Percentiles rank a stretch among this genome's conserved stretches.
These are phyloP conservation scores for Coniochaeta pulveracea DNA, from an alignment of 2,329 filamentous ascomycete species.

Conservation along the genomic window DNA sequence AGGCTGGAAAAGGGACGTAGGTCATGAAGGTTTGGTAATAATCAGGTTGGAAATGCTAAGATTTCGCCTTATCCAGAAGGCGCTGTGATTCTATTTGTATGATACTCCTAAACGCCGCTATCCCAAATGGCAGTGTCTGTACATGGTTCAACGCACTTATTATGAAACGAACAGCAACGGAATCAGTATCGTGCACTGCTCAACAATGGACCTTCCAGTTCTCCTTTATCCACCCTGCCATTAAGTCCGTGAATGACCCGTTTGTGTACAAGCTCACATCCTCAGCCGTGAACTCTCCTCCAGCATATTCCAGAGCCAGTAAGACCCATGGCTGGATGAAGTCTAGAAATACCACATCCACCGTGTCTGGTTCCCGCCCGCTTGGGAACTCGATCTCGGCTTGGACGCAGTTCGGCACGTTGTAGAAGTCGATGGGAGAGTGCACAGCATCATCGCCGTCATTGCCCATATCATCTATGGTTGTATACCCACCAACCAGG, in stretches of 20 bases:
- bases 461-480: conserved; percentile 66
- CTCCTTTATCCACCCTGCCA: conserved; percentile 45
- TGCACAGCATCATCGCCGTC: conserved; percentile 92
- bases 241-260: conserved; percentile 41
- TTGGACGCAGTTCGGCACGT: conserved; percentile 76
- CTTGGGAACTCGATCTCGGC: conserved; percentile 50
- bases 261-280: conserved; percentile 42
- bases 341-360: conserved; percentile 85
- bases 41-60: no score
- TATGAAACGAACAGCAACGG: not conserved
- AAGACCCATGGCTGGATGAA: conserved; percentile 80
- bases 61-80: no score
- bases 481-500: conserved; percentile 69
- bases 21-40: no score
- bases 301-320: conserved; percentile 54
- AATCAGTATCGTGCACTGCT: not conserved
- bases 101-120: no score
- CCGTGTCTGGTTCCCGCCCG: conserved; percentile 48
- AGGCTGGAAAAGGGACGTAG: not conserved
- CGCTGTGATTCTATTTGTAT: no score
- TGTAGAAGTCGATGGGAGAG: conserved; percentile 59
- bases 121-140: no score
- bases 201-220: conserved; percentile 44
- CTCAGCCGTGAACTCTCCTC: conserved; percentile 33
- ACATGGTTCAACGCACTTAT: no score